A percentile compares a stretch with the other conserved stretches of the same genome.
These are phyloP conservation scores for Cladorrhinum sp. DNA, from an alignment of 2,329 filamentous ascomycete species.

Conservation along the genomic window DNA sequence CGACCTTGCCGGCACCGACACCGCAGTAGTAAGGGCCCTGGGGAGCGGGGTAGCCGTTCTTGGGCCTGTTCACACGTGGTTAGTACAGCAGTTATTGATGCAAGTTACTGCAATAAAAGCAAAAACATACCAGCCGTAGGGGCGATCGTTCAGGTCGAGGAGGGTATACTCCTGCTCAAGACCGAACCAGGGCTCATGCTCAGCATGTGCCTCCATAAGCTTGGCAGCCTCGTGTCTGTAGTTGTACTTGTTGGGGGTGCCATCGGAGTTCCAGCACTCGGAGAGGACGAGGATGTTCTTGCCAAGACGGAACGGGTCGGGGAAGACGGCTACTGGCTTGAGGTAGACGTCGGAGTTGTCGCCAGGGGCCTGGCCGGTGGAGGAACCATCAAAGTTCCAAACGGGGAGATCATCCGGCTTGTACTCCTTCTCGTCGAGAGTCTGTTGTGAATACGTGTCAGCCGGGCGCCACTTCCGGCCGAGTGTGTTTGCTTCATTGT, in stretches of 20 bases:
- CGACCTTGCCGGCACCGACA: constrained; percentile 95
- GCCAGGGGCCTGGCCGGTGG: constrained; percentile 85
- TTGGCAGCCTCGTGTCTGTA: constrained; percentile 87
- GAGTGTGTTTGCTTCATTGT: constrained; percentile 27
- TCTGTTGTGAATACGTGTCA: constrained; percentile 35
- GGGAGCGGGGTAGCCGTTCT: constrained; percentile 59
- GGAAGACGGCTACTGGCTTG: constrained; percentile 73
- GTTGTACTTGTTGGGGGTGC: constrained; percentile 96
- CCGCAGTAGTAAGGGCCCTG: constrained; percentile 97
- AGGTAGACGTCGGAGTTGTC: constrained; percentile 98
- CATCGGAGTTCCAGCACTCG: constrained; percentile 76
- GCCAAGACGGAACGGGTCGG: constrained; percentile 33
- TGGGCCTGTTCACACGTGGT: constrained; percentile 10
- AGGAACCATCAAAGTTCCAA: constrained; percentile 61
- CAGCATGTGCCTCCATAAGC: constrained; percentile 82
- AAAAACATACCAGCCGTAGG: constrained; percentile 75
- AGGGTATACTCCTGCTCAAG: constrained; percentile 92
- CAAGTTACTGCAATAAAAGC: neutral
- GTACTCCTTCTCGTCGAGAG: constrained; percentile 49
- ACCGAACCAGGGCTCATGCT: constrained; percentile 92
- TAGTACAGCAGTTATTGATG: neutral
- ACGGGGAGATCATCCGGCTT: constrained; percentile 51
- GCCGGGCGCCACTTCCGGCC: neutral
- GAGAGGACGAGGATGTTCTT: constrained; percentile 68
- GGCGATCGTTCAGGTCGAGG: constrained; percentile 79